A percentile compares a stretch with the other conserved stretches of the same genome.
phyloP scores from a whole-genome alignment of 2,329 filamentous ascomycete genomes.

The Penicillium sp. region DNA sequence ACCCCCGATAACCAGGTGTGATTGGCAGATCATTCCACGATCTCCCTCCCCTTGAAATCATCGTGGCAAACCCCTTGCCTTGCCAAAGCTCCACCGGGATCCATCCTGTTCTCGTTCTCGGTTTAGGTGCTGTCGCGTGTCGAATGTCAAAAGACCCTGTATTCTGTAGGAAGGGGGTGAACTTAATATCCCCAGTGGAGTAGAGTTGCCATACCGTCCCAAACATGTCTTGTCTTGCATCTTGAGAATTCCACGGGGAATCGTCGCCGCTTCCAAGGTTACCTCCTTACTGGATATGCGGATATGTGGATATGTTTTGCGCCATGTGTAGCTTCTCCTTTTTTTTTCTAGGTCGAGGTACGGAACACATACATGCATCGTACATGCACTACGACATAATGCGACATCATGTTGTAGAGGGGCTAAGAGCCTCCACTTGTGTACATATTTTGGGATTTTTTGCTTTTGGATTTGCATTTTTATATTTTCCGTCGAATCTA shows the following conservation, averaged over 20 bases:
- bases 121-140: background rate
- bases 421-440: background rate
- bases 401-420: background rate
- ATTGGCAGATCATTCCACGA: constrained; percentile 24
- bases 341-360: background rate
- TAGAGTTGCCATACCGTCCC: background rate
- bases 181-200: background rate
- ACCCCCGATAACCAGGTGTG: background rate
- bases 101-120: background rate
- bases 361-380: background rate
- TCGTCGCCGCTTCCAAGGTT: background rate
- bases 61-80: constrained; percentile 10
- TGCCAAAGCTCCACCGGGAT: background rate
- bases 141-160: background rate
- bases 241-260: constrained; percentile 4
- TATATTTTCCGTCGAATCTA: background rate
- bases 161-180: background rate
- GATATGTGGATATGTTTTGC: background rate
- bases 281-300: background rate
- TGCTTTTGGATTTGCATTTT: background rate
- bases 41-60: constrained; percentile 2
- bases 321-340: constrained; percentile 3
- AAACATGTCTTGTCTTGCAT: constrained; percentile 7
- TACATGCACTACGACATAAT: background rate
- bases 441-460: background rate